Evolutionary conservation across 768 basidiomycete species (phyloP), one percentile per base, ranked within the genome.

Genomic region (Trametes elegans): DNA sequence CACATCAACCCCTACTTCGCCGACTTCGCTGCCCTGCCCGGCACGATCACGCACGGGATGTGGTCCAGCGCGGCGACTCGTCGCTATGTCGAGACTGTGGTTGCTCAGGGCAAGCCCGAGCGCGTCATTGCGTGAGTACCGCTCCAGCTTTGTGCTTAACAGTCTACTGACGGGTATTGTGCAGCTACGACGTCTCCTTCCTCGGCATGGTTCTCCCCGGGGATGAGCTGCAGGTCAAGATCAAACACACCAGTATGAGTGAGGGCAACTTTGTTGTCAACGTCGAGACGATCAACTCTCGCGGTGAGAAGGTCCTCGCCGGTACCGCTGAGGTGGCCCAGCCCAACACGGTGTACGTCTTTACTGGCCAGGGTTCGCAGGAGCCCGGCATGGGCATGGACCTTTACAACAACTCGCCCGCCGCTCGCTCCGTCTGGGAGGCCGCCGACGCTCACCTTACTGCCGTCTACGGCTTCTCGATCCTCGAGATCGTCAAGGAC

Each of bases 311-410:
- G 74, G 93, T 99, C 53, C 77, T 99, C 28, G 84, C 88, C 59
- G 97, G 97, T 32, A 83, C 90, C 13, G 93, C 95, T 3, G 93
- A 98, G 70, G 93, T 98, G 57, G 84, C 85, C 3, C 97, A 99
- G 69, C 87, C 95, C 2, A 79, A 83, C 16, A 96, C 94, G 5
- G 93, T 91, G 29, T 98, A 98, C 62, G 93, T 97, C 62, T 98
- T 98, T 79, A 98, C 96, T 35, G 96, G 96, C 27, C 96, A 98
- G 69, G 96, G 96, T 51, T 98, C 95, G 6, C 96, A 98, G 69
- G 96, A 98, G 72, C 86, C 87, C 41, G 93, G 96, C 18, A 98
- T 99, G 97, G 97, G 97, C 18, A 98, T 99, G 94, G 95, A 98
- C 62, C 82, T 99, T 2, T 99, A 98, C 80, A 88, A 84, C 68